Evolutionary conservation across 2,329 filamentous ascomycete genomes (phyloP), one percentile per base, ranked within the genome.

Genomic region (Fusarium phyllophilum): DNA sequence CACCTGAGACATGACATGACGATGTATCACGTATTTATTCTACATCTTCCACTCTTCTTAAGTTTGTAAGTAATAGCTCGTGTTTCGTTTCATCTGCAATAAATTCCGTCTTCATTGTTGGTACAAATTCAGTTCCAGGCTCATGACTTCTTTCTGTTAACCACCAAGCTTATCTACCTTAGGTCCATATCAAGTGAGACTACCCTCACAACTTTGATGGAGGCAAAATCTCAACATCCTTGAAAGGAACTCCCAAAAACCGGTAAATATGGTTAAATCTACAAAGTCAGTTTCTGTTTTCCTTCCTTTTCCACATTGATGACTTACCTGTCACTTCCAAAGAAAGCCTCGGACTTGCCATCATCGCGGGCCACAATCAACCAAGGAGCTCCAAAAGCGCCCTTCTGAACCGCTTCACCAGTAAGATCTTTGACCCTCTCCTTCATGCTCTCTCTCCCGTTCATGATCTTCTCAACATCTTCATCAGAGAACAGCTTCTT

Each of bases 321-420:
- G 29, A 76, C 78, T 71, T 63, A 83, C 89, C 90, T 84, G 82
- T 95, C 93, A 82, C 92, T 94, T 6, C 93, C 93, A 81, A 95
- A 95, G 79, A 95, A 94, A 0, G 91, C 89, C 83, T 93, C 90
- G 55, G 86, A 86, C 63, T 86, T 81, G 1, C 91, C 91, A 70
- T 87, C 80, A 4, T 78, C 80, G 75, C 92, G 89, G 24, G 85
- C 86, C 7, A 91, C 93, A 87, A 90, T 91, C 68, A 93, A 85
- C 93, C 93, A 96, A 4, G 94, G 94, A 56, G 90, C 89, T 0
- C 94, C 94, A 81, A 93, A 96, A 0, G 93, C 93, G 0, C 93
- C 93, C 56, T 83, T 84, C 42, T 89, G 87, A 22, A 94, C 80
- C 1, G 89, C 92, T 72, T 86, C 85, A 67, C 89, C 85, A 24